Evolutionary conservation across 108 stramenopile genomes (phyloP), one percentile per base, ranked within the genome.

Genomic region (Skeletonema costatum): DNA sequence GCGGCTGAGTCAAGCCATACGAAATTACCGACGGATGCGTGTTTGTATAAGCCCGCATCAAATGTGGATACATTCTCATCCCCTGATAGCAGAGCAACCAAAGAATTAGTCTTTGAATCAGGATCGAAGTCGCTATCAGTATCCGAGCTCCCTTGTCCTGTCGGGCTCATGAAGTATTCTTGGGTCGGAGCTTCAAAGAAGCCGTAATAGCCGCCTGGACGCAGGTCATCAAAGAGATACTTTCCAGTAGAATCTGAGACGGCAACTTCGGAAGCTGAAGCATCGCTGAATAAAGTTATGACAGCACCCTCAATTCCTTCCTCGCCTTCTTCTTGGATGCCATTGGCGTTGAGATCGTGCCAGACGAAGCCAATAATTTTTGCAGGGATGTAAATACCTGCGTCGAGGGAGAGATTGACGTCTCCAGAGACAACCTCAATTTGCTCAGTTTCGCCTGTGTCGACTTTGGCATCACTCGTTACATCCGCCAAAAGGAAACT

Each of bases 371-470:
- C 65, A 19, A 66, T 67, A 58, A 82, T 75, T n/a, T 64, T 75
- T 3, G 81, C 81, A 21, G 81, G 75, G 5, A 82, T 31, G 32
- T 73, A 82, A 2, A 82, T 50, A 42, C 81, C 81, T 17, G 75
- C 74, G 56, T 76, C 75, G 46, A 82, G 75, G 5, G 48, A 63
- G 41, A 8, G 81, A 76, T 68, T 70, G 65, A 32, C 25, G 25
- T 56, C 53, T 10, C 81, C 81, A 53, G 74, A 70, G 16, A 62
- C 25, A 36, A 82, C 48, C 56, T 53, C 41, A 17, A 71, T 53
- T 42, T 74, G 70, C 33, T 60, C 51, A 21, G 75, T 76, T 48
- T 53, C 59, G 56, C 68, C 60, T 48, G 74, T 76, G 5, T 73
- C 65, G 25, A 70, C 75, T 51, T 76, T 60, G 39, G 72, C 75